Percentiles rank a stretch among this genome's conserved stretches.
Conservation (phyloP, 306 rosid genomes). For the Sicyos edulis region DNA sequence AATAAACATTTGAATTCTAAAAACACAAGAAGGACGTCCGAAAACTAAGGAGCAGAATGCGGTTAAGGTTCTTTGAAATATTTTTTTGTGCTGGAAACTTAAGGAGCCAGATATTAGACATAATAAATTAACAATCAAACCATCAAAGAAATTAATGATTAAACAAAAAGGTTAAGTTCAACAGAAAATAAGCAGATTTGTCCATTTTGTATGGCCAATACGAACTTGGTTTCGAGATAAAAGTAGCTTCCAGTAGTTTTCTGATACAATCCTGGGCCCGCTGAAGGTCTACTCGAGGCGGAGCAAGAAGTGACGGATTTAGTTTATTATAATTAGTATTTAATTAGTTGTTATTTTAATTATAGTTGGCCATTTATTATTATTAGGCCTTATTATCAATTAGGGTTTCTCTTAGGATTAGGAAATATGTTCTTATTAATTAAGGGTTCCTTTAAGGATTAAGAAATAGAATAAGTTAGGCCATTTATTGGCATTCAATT, state of each 20-base stretch:
- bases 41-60: background rate
- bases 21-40: background rate
- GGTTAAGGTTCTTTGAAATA: constrained; percentile 3
- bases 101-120: constrained; percentile 6
- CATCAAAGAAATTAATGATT: background rate
- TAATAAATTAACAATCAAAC: background rate
- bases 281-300: too few species aligned
- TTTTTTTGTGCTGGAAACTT: background rate
- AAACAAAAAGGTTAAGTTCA: background rate
- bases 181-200: background rate
- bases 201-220: background rate
- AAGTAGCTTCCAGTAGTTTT: background rate
- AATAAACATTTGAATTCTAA: background rate
- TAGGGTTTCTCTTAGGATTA: too few species aligned
- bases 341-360: too few species aligned
- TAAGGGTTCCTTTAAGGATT: too few species aligned
- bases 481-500: too few species aligned
- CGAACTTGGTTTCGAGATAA: background rate
- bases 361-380: too few species aligned
- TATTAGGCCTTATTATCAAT: too few species aligned
- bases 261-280: too few species aligned
- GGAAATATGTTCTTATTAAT: too few species aligned
- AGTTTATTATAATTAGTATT: too few species aligned
- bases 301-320: too few species aligned
- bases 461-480: too few species aligned